Percentiles rank a stretch among this genome's conserved stretches.
Conservation (phyloP, 768 basidiomycete species). For the Pilatotrama ljubarskyi region DNA sequence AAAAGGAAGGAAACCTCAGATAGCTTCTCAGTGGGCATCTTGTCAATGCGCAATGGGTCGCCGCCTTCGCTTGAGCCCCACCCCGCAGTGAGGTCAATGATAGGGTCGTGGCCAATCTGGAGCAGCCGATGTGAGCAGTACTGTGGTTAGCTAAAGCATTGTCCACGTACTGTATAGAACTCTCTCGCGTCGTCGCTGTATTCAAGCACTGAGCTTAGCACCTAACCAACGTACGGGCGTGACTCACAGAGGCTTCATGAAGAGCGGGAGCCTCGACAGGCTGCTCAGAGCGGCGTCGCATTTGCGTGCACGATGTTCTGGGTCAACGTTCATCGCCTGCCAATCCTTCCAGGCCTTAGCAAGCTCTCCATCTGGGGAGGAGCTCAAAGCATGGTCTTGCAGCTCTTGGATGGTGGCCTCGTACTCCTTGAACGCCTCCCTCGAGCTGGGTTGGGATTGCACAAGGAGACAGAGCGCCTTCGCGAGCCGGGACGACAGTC, state of each 20-base stretch:
- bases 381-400: no score
- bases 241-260: conserved; percentile 13
- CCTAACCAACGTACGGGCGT: background rate
- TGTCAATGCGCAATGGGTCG: conserved; percentile 2
- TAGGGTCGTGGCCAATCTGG: conserved; percentile 15
- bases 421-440: no score
- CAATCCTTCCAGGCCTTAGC: conserved; percentile 16
- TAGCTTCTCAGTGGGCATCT: background rate
- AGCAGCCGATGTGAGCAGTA: background rate
- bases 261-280: conserved; percentile 10
- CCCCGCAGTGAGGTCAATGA: conserved; percentile 14
- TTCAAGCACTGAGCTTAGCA: background rate
- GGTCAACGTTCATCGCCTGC: background rate
- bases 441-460: no score
- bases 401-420: no score
- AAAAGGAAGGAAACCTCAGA: conserved; percentile 18
- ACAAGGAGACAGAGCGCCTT: background rate
- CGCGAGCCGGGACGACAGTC: conserved; percentile 12
- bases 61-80: background rate
- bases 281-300: background rate
- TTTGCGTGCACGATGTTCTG: background rate
- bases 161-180: conserved; percentile 5
- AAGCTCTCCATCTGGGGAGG: background rate
- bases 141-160: background rate
- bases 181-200: conserved; percentile 1